These are phyloP conservation scores for Neonectria neomacrospora DNA, from an alignment of 2,329 filamentous ascomycete genomes.

Conservation along the genomic window DNA sequence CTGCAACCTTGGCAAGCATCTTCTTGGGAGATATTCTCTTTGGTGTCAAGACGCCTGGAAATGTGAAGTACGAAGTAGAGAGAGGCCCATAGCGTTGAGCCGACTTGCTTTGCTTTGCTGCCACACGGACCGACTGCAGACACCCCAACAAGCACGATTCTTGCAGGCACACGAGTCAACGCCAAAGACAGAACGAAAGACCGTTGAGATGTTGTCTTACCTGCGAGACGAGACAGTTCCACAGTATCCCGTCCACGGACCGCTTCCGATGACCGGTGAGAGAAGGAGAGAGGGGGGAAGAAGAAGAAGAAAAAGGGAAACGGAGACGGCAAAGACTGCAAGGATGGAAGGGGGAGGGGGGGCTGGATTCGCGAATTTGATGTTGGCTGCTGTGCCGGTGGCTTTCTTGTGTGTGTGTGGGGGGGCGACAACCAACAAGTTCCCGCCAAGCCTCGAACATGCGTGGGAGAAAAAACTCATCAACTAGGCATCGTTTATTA, in stretches of 20 bases:
- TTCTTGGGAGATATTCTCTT: neutral
- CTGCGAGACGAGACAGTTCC: neutral
- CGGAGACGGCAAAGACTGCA: neutral
- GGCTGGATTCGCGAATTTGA: neutral
- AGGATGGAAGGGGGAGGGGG: neutral
- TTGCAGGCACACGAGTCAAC: neutral
- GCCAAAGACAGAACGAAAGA: neutral
- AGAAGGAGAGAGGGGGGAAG: neutral
- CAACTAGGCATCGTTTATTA: neutral
- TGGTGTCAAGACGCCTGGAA: neutral
- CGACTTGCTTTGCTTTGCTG: neutral
- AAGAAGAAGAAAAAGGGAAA: too few species aligned
- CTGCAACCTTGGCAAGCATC: neutral
- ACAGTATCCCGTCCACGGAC: neutral
- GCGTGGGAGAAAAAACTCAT: slow-evolving; percentile 1
- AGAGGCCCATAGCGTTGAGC: neutral
- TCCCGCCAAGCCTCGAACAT: slow-evolving; percentile 7
- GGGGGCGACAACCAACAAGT: slow-evolving; percentile 1
- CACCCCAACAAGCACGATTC: neutral
- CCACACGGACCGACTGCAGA: neutral
- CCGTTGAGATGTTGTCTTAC: neutral
- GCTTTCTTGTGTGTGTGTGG: slow-evolving; percentile 15
- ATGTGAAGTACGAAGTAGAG: neutral
- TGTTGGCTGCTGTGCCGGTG: slow-evolving; percentile 11
- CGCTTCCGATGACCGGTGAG: neutral